phyloP scores from a whole-genome alignment of 2,329 filamentous ascomycete species.

The Piedraia hortae region DNA sequence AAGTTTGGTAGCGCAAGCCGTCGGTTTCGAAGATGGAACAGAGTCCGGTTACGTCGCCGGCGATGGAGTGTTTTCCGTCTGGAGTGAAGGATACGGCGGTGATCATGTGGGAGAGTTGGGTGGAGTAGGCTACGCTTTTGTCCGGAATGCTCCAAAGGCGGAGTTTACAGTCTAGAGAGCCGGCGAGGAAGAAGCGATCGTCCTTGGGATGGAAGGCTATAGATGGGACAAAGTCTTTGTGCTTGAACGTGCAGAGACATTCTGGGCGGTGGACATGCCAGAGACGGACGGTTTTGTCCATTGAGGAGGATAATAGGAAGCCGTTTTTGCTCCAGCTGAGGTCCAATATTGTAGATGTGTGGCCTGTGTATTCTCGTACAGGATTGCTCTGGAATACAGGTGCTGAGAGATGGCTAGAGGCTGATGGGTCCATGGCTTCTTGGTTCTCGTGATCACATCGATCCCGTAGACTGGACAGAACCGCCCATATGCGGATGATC shows the following conservation, averaged over 20 bases:
- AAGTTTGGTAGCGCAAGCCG: slow-evolving; percentile 53
- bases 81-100: slow-evolving; percentile 86
- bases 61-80: slow-evolving; percentile 70
- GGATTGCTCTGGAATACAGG: slow-evolving; percentile 70
- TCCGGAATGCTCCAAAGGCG: slow-evolving; percentile 93
- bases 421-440: slow-evolving; percentile 22
- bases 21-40: slow-evolving; percentile 87
- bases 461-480: slow-evolving; percentile 60
- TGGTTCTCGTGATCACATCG: slow-evolving; percentile 45
- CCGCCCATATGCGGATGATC: slow-evolving; percentile 65
- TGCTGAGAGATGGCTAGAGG: slow-evolving; percentile 38
- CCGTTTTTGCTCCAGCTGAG: slow-evolving; percentile 98
- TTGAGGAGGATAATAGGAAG: slow-evolving; percentile 79
- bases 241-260: slow-evolving; percentile 79
- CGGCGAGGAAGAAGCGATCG: slow-evolving; percentile 87
- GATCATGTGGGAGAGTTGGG: slow-evolving; percentile 56
- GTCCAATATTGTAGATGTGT: slow-evolving; percentile 65
- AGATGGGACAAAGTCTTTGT: slow-evolving; percentile 82
- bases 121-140: slow-evolving; percentile 66
- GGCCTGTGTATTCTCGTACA: slow-evolving; percentile 52
- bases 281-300: slow-evolving; percentile 88
- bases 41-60: slow-evolving; percentile 59
- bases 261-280: slow-evolving; percentile 75
- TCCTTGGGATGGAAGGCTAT: slow-evolving; percentile 86
- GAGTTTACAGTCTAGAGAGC: slow-evolving; percentile 66